Conservation (phyloP, 2,329 filamentous ascomycete genomes). For the Aspergillus pseudoglaucus region DNA sequence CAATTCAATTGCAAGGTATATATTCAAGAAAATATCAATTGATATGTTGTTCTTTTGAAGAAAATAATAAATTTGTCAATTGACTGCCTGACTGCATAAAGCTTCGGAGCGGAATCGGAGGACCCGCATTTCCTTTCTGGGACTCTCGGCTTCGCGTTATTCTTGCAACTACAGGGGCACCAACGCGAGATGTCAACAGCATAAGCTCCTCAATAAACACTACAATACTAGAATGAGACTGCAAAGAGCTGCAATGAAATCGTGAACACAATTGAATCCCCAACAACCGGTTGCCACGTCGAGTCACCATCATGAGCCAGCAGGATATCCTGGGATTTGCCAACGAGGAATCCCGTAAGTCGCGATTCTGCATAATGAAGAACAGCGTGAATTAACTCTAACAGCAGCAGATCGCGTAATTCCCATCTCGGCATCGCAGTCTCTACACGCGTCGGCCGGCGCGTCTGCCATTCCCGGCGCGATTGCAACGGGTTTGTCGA, state of each 20-base stretch:
- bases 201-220: too few species aligned
- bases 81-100: too few species aligned
- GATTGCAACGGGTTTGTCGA: conserved; percentile 40
- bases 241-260: too few species aligned
- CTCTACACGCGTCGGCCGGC: conserved; percentile 21
- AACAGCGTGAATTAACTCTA: background rate
- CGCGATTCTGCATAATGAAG: background rate
- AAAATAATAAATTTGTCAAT: too few species aligned
- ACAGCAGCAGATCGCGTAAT: conserved; percentile 20
- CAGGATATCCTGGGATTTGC: conserved; percentile 27
- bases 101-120: conserved; percentile 1
- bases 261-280: background rate
- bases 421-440: conserved; percentile 33
- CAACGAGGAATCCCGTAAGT: conserved; percentile 13
- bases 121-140: background rate
- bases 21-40: too few species aligned
- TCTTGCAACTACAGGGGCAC: background rate
- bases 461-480: conserved; percentile 9
- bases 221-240: too few species aligned
- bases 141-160: background rate
- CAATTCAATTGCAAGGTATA: too few species aligned
- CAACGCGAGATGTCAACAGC: background rate
- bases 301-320: conserved; percentile 12
- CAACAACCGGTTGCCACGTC: background rate
- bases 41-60: too few species aligned